Conservation (phyloP, 441 rosid genomes). For the Pelargonium cotyledonis region DNA sequence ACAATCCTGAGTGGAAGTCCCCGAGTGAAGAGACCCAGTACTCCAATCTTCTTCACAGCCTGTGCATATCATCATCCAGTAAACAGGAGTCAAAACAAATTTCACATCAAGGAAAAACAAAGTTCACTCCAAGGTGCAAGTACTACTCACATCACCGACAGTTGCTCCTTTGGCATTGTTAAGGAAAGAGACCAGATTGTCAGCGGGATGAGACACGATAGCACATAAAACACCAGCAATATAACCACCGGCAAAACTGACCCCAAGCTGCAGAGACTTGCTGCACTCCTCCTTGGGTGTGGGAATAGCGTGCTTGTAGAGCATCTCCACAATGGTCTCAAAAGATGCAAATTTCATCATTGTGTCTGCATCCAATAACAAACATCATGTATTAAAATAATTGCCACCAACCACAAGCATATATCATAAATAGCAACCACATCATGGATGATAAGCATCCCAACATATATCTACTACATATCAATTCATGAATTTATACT, state of each 20-base stretch:
- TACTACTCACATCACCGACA: conserved; percentile 57
- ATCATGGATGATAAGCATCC: neutral
- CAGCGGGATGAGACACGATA: conserved; percentile 90
- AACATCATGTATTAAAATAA: neutral
- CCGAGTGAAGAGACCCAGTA: conserved; percentile 87
- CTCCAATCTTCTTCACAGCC: conserved; percentile 96
- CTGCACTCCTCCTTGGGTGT: conserved; percentile 85
- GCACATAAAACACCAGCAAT: conserved; percentile 89
- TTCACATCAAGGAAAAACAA: neutral
- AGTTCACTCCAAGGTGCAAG: neutral
- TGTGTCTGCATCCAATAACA: conserved; percentile 51
- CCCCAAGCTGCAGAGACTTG: conserved; percentile 75
- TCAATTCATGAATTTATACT: too few species aligned
- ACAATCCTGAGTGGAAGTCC: conserved; percentile 99
- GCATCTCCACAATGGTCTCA: conserved; percentile 89
- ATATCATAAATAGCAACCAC: neutral
- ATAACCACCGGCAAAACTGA: conserved; percentile 96
- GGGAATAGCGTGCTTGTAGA: conserved; percentile 87
- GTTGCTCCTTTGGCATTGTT: conserved; percentile 93
- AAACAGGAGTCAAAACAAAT: neutral
- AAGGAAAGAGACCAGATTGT: conserved; percentile 93
- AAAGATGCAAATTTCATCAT: conserved; percentile 99
- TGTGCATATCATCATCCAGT: conserved; percentile 24
- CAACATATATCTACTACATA: too few species aligned
- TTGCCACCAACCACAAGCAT: conserved; percentile 2